Base-by-base conservation (phyloP, 1,284 basidiomycete species). In the Dichomitus squalens region DNA sequence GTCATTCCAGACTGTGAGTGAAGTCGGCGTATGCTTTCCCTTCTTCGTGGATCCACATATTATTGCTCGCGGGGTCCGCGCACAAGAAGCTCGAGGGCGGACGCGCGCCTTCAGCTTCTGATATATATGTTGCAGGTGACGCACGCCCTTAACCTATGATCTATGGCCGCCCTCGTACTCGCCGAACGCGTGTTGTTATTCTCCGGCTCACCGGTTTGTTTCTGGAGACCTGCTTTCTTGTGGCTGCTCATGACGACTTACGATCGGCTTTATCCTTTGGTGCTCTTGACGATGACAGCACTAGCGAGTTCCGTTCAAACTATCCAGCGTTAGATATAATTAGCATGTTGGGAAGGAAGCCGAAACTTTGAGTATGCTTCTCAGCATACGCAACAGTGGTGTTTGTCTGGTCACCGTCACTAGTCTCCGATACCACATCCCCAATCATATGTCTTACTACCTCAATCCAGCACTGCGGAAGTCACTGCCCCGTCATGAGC, bases 31-130 rank as follows among this genome's bases (percentile, higher is more conserved):
- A 7, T 53, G 46, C 31, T 53, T 57, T 9, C 51, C 56, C 21
- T 49, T 53, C 47, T 36, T 49, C 8, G 56, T 57, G 39, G 56
- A 57, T 46, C 56, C 56, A 12, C 7, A 34, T 8, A 21, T 57
- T 7, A 20, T 57, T 20, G 56, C 51, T 23, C 51, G 51, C 9
- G 56, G 56, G 14, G 27, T 57, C 7, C 56, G 41, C 34, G 56
- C 56, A n/a, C 56, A 57, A 38, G 56, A 57, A 34, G 40, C 21
- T 18, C 56, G 56, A 27, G 33, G 51, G 34, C 56, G 46, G 18
- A 34, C 51, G 23, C 35, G 55, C 34, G 56, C 51, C 4, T 18
- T 33, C 21, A 57, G 56, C 47, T 33, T 57, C 14, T 57, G 40
- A 57, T 12, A 27, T 6, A 4, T 3, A 40, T 43, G 31, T 25